Evolutionary conservation across 345 rosid genomes (phyloP).

Genomic region (Euphorbia peplus): DNA sequence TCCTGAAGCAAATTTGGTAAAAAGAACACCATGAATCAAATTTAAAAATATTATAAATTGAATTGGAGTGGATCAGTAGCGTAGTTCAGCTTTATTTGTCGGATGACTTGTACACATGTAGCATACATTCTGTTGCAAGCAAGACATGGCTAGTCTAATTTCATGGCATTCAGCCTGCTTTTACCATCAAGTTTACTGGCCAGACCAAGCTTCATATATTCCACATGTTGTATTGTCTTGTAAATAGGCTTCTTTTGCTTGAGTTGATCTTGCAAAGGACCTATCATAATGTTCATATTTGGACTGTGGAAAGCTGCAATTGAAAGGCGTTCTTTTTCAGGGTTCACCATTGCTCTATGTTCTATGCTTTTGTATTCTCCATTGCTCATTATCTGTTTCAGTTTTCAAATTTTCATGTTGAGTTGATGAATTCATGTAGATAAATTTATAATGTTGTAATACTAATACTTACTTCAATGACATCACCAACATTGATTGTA

Average conservation of each 20-base stretch:
- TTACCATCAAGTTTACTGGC: constrained; percentile 39
- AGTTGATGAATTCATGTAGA: too few species aligned
- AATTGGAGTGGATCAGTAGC: too few species aligned
- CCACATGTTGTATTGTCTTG: constrained; percentile 18
- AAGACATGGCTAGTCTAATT: background rate
- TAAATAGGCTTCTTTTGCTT: constrained; percentile 15
- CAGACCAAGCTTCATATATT: constrained; percentile 12
- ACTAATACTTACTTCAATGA: constrained; percentile 32
- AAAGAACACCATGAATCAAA: too few species aligned
- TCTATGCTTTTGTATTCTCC: constrained; percentile 41
- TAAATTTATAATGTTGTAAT: too few species aligned
- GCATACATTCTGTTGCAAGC: too few species aligned
- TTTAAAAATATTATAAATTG: too few species aligned
- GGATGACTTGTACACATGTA: too few species aligned
- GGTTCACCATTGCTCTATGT: constrained; percentile 45
- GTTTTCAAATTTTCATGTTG: too few species aligned
- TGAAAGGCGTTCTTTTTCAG: constrained; percentile 30
- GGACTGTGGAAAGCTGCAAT: constrained; percentile 39
- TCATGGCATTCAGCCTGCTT: constrained; percentile 22
- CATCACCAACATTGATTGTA: constrained; percentile 31
- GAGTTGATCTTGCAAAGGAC: constrained; percentile 29
- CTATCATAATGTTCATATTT: constrained; percentile 19
- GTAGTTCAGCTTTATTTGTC: too few species aligned
- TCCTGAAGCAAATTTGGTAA: too few species aligned
- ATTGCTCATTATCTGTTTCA: constrained; percentile 35